Base-by-base conservation (phyloP, 352 stramenopile species). In the Phytophthora hibernalis region DNA sequence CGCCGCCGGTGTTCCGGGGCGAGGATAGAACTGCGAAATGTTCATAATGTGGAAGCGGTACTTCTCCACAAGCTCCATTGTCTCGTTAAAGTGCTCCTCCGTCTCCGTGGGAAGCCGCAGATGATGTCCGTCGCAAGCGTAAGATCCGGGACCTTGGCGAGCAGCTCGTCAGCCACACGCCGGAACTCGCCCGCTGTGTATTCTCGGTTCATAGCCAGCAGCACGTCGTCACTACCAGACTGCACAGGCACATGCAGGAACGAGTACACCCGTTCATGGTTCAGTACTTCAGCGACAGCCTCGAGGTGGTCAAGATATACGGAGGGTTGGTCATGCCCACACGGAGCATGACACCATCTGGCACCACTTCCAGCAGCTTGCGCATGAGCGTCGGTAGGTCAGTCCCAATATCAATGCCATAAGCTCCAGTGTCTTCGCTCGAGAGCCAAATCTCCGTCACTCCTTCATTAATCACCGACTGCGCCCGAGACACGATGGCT, bases 301-400 rank as follows among this genome's bases (percentile, higher is more conserved):
- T 96, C 80, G 2, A 98, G 68, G 63, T 97, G 90, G 49, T 93
- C 22, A 97, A 56, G 45, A 98, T 98, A 72, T 92, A 98, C 40
- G 93, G 93, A 43, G 93, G 93, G 61, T 98, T 98, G 15, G 92
- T 98, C 93, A 98, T 98, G 20, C 93, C 93, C 15, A 98, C 78
- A 33, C 91, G 82, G 4, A 98, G 71, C 91, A 98, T 98, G n/a
- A 92, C 79, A 11, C 83, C 78, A 12, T 81, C 75, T 0, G 86
- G 83, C 30, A 92, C 60, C 42, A 95, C 74, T 26, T 85, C 62
- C 24, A 95, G 53, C n/a, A 98, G 33, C 21, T 72, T 72, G 15
- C 67, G 60, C 54, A 98, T 55, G 0, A 98, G 72, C 16, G 78
- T 81, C 1, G 79, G 78, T 26, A 98, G 54, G 64, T 92, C 84